Percentiles rank a stretch among this genome's conserved stretches.
These are phyloP conservation scores for Prosopis cineraria DNA, from an alignment of 306 rosid genomes.

Conservation along the genomic window DNA sequence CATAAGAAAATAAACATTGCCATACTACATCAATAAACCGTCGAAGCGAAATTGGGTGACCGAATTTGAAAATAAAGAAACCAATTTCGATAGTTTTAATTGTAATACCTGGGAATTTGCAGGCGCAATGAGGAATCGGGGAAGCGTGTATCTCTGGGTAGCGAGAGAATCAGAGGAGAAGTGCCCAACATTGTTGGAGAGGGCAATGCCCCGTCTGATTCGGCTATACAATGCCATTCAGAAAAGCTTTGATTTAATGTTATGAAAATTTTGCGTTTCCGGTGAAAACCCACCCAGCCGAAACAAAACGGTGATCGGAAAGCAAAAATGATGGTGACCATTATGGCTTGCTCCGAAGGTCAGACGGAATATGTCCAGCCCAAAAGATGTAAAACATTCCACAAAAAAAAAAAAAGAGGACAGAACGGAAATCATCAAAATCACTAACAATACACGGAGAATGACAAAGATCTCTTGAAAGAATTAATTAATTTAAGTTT, in stretches of 20 bases:
- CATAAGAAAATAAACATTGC: neutral
- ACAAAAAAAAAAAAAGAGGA: no score
- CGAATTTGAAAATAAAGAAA: neutral
- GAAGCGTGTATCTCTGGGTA: slow-evolving; percentile 47
- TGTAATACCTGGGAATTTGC: slow-evolving; percentile 47
- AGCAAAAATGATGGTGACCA: neutral
- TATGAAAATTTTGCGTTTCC: neutral
- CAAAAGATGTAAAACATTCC: no score
- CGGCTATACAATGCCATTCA: slow-evolving; percentile 62
- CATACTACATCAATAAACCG: neutral
- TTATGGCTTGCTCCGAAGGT: neutral
- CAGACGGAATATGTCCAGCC: neutral
- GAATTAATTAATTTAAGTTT: no score
- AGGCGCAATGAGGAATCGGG: slow-evolving; percentile 42
- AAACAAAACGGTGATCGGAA: neutral
- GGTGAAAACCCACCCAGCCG: neutral
- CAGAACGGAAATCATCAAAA: no score
- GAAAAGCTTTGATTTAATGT: slow-evolving; percentile 56
- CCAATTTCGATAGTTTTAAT: neutral
- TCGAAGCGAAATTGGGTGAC: neutral
- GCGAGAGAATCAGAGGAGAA: slow-evolving; percentile 39
- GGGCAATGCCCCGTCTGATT: slow-evolving; percentile 63
- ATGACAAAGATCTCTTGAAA: no score
- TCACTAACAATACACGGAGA: no score
- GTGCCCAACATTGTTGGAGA: slow-evolving; percentile 41